Base-by-base conservation (phyloP, 2,329 filamentous ascomycete genomes). In the Fusarium begoniae region DNA sequence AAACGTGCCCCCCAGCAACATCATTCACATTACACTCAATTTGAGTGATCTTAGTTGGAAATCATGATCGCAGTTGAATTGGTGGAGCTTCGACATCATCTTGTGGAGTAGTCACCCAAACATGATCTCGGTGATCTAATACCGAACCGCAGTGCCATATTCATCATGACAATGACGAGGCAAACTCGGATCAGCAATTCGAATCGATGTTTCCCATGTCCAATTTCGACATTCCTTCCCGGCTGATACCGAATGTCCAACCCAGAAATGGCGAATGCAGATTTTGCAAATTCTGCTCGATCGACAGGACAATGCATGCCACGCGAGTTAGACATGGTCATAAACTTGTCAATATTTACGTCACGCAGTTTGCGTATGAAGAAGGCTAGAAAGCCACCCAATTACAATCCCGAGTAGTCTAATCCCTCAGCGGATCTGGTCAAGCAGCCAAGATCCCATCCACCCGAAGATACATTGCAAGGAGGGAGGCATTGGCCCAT, bases 71-170 rank as follows among this genome's bases (percentile, higher is more conserved):
- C 54, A 63, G 55, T 59, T 51, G 35, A 53, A 55, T 56, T 66
- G 54, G 57, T 69, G 72, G 72, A 69, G 68, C 59, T 69, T 58
- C 56, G 56, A 74, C 68, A 65, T 75, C 60, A 72, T 63, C 32
- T 69, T 62, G 72, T 57, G 69, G 70, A 50, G 53, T 73, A 40
- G 41, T 41, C 47, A 50, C 50, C 35, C 51, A 58, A 57, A 43
- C 18, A 72, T 53, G 63, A 58, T 69, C 37, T 74, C 74, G 74
- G 74, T 57, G 61, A 75, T 75, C 50, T 53, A 76, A 73, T 63
- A 54, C 74, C 74, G 74, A 62, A 58, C 50, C 45, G 47, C 54
- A 60, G 41, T 43, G 35, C 47, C 38, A 20, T 26, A 57, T 50
- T 72, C 54, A 63, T 66, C 50, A 75, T 73, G 67, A 40, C 26